Percentiles rank a stretch among this genome's conserved stretches.
Conservation (phyloP, 2,329 filamentous ascomycete genomes). For the Colletotrichum eleusines region DNA sequence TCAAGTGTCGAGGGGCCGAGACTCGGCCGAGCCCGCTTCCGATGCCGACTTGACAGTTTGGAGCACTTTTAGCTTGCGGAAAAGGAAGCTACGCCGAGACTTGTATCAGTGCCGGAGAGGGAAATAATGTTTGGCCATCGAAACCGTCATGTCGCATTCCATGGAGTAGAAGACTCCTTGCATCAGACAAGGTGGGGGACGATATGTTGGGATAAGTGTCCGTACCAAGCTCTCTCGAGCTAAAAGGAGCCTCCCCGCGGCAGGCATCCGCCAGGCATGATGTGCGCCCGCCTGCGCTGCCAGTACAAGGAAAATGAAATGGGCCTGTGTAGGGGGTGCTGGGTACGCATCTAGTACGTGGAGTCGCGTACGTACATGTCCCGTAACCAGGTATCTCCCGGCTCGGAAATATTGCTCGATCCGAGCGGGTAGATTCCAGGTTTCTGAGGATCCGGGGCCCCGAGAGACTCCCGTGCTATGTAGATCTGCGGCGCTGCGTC, state of each 20-base stretch:
- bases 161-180: not conserved
- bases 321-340: not conserved
- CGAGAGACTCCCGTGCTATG: not conserved
- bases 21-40: not conserved
- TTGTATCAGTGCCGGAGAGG: not conserved
- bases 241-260: not conserved
- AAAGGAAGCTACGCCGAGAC: not conserved
- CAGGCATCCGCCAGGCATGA: not conserved
- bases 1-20: too few species aligned
- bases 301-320: not conserved
- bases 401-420: not conserved
- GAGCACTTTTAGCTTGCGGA: not conserved
- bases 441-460: not conserved
- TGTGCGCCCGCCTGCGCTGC: not conserved
- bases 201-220: not conserved
- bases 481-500: not conserved
- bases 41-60: not conserved
- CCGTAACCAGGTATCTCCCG: too few species aligned
- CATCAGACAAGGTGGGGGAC: not conserved
- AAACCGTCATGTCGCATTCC: not conserved
- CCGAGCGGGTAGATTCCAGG: not conserved
- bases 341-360: too few species aligned
- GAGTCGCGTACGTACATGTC: not conserved
- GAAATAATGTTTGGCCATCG: not conserved
- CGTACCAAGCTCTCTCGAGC: not conserved